These are phyloP conservation scores for Begonia masoniana DNA, from an alignment of 306 rosid genomes.

Conservation along the genomic window DNA sequence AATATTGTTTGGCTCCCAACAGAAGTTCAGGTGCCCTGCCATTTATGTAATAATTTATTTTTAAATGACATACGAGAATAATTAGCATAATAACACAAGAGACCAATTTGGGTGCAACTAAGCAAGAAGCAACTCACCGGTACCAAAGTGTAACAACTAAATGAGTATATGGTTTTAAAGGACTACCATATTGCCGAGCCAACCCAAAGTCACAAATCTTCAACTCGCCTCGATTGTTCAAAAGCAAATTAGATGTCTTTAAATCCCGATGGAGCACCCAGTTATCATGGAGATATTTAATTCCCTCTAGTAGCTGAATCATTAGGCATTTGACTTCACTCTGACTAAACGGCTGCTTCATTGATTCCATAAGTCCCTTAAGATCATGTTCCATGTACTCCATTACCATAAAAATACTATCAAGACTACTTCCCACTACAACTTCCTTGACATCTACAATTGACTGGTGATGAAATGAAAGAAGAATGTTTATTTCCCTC, in stretches of 20 bases:
- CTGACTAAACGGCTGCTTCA: constrained; percentile 58
- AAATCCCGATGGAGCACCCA: constrained; percentile 95
- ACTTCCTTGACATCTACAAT: constrained; percentile 87
- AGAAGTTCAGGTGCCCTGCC: constrained; percentile 78
- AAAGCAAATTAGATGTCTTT: constrained; percentile 76
- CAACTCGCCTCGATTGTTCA: constrained; percentile 64
- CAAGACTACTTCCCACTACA: constrained; percentile 46
- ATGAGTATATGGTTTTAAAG: constrained; percentile 69
- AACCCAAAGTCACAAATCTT: constrained; percentile 91
- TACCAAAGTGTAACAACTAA: constrained; percentile 93
- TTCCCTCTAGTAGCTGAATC: constrained; percentile 68
- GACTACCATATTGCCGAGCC: constrained; percentile 89
- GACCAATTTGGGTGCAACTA: not conserved
- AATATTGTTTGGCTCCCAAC: constrained; percentile 61
- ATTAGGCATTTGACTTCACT: constrained; percentile 71
- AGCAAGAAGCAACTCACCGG: constrained; percentile 36
- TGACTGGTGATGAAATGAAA: constrained; percentile 67
- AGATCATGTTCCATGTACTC: constrained; percentile 85
- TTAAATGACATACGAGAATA: not conserved
- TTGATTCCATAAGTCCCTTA: constrained; percentile 44
- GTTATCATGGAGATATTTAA: constrained; percentile 79
- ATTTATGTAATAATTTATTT: not conserved
- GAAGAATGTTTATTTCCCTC: constrained; percentile 92
- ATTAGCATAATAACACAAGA: not conserved
- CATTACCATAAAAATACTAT: constrained; percentile 88